phyloP scores from a whole-genome alignment of 495 filamentous ascomycete species.

The Aspergillus biplanus region DNA sequence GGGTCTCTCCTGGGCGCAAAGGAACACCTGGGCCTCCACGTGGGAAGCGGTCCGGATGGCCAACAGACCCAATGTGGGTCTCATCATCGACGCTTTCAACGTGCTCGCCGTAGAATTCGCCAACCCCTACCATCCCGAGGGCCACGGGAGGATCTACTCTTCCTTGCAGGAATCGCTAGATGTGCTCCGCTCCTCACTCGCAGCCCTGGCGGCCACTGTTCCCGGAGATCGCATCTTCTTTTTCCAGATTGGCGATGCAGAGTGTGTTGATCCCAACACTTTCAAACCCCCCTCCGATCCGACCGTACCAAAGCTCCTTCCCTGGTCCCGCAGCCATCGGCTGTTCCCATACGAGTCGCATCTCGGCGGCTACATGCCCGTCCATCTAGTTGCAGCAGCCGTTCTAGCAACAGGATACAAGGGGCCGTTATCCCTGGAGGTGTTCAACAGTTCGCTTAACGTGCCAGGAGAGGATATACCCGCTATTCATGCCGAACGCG shows the following conservation, averaged over 20 bases:
- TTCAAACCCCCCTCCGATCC: conserved; percentile 29
- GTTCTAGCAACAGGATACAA: conserved; percentile 65
- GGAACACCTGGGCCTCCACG: conserved; percentile 62
- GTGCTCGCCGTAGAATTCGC: conserved; percentile 68
- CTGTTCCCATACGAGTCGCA: conserved; percentile 57
- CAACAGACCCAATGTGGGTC: conserved; percentile 61
- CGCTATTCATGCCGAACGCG: conserved; percentile 30
- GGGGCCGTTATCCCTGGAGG: conserved; percentile 67
- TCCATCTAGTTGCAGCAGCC: conserved; percentile 60
- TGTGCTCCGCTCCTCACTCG: conserved; percentile 36
- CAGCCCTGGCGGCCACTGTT: conserved; percentile 53
- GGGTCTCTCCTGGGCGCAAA: conserved; percentile 63
- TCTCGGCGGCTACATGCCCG: conserved; percentile 62
- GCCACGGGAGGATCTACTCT: conserved; percentile 32
- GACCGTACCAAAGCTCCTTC: conserved; percentile 28
- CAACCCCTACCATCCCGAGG: conserved; percentile 53
- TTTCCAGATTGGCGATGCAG: conserved; percentile 72
- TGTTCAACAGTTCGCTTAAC: conserved; percentile 51
- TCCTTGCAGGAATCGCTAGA: conserved; percentile 31
- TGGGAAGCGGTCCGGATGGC: conserved; percentile 62
- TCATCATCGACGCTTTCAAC: conserved; percentile 74
- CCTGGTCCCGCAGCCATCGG: conserved; percentile 45
- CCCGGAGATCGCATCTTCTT: conserved; percentile 68
- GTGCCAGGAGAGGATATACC: conserved; percentile 24
- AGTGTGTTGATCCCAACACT: conserved; percentile 51